A percentile compares a stretch with the other conserved stretches of the same genome.
These are phyloP conservation scores for Diplosphaera chodatii DNA, from an alignment of 139 green algal species.

Conservation along the genomic window DNA sequence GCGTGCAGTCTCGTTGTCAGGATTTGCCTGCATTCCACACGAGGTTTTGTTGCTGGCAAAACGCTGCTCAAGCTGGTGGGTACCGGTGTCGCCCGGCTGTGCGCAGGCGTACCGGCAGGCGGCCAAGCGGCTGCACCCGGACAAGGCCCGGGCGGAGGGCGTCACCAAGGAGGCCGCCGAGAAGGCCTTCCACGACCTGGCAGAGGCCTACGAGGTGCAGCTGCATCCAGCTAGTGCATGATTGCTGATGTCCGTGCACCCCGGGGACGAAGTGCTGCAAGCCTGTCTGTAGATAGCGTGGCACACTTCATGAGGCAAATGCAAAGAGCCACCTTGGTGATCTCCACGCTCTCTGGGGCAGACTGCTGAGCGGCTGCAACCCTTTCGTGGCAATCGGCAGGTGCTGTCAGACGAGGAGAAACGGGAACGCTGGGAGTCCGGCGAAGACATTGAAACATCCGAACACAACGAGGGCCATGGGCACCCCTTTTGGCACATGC, in stretches of 20 bases:
- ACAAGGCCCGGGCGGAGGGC: slow-evolving; percentile 30
- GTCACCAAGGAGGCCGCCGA: slow-evolving; percentile 21
- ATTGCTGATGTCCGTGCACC: too few relatives aligned
- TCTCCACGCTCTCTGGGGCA: neutral
- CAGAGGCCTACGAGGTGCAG: slow-evolving; percentile 55
- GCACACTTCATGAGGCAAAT: neutral
- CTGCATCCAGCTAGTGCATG: neutral
- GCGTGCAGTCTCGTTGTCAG: neutral
- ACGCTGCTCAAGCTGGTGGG: too few relatives aligned
- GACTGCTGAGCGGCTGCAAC: neutral
- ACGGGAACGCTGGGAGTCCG: slow-evolving; percentile 17
- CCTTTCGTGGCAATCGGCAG: neutral
- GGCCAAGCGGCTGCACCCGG: slow-evolving; percentile 18
- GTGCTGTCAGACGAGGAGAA: slow-evolving; percentile 50
- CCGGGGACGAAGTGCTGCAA: neutral
- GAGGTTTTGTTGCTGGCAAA: neutral
- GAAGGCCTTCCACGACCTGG: slow-evolving; percentile 42
- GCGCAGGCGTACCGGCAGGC: slow-evolving; percentile 12
- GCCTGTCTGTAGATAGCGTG: neutral
- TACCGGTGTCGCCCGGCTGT: too few relatives aligned
- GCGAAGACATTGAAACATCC: slow-evolving; percentile 11
- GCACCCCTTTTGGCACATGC: too few relatives aligned
- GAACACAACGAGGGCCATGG: too few relatives aligned
- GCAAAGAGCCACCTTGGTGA: neutral
- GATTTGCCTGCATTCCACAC: neutral